Percentiles rank a stretch among this genome's conserved stretches.
These are phyloP conservation scores for Allantophomopsis cytisporea DNA, from an alignment of 2,329 filamentous ascomycete genomes.

Conservation along the genomic window DNA sequence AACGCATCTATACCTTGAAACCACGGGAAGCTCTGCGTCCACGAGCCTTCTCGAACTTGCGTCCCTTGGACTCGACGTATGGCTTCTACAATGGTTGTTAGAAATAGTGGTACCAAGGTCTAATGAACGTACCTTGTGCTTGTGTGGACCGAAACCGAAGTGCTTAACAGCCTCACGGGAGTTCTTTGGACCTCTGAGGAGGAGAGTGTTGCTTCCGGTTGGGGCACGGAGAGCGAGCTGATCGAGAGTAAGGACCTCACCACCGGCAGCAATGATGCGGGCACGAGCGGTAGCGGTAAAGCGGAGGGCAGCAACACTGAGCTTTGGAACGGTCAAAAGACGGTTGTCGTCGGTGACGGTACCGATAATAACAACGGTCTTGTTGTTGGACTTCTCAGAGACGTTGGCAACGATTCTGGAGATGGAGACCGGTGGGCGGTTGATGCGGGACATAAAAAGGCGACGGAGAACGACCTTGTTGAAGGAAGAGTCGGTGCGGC, in stretches of 20 bases:
- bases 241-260: constrained; percentile 90
- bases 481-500: constrained; percentile 93
- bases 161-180: constrained; percentile 96
- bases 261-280: constrained; percentile 84
- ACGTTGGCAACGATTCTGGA: constrained; percentile 73
- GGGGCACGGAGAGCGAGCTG: constrained; percentile 92
- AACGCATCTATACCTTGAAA: constrained; percentile 89
- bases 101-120: background rate
- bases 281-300: constrained; percentile 95
- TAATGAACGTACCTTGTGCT: constrained; percentile 65
- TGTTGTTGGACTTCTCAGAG: constrained; percentile 50
- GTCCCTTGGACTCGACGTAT: constrained; percentile 93
- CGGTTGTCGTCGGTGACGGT: constrained; percentile 98
- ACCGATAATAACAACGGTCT: constrained; percentile 89
- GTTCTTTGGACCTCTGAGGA: constrained; percentile 98
- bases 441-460: constrained; percentile 97
- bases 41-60: constrained; percentile 99
- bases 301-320: constrained; percentile 84
- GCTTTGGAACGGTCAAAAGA: constrained; percentile 78
- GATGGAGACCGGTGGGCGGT: constrained; percentile 88
- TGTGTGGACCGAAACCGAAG: constrained; percentile 97
- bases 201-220: constrained; percentile 91
- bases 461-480: constrained; percentile 98
- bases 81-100: constrained; percentile 57
- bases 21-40: constrained; percentile 95